Conservation (phyloP, 169 alveolate genomes). For the Theileria annulata region DNA sequence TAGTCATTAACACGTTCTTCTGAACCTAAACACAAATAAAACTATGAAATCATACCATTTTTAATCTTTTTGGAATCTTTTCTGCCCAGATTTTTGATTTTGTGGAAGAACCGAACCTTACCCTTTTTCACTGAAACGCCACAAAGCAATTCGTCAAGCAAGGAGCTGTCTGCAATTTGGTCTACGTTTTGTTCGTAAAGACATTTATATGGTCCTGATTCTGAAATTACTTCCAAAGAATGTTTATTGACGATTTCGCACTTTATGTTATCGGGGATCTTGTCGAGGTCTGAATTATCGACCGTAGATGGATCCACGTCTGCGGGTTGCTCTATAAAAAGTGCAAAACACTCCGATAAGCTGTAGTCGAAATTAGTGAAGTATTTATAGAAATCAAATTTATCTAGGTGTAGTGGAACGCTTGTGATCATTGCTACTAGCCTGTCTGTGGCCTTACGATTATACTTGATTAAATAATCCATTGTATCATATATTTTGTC, state of each 20-base stretch:
- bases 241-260: slow-evolving; percentile 51
- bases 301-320: not conserved
- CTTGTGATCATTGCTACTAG: slow-evolving; percentile 57
- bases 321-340: slow-evolving; percentile 46
- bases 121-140: slow-evolving; percentile 49
- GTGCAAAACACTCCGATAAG: slow-evolving; percentile 55
- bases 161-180: slow-evolving; percentile 2
- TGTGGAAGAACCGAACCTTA: slow-evolving; percentile 52
- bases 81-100: slow-evolving; percentile 23
- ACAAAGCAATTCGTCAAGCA: slow-evolving; percentile 21
- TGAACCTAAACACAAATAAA: not conserved
- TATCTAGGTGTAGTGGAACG: slow-evolving; percentile 22
- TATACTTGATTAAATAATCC: slow-evolving; percentile 29
- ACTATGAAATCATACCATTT: not conserved
- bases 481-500: slow-evolving; percentile 33
- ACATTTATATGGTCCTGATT: slow-evolving; percentile 64
- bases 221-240: slow-evolving; percentile 47
- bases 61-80: not conserved
- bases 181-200: slow-evolving; percentile 47
- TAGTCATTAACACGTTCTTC: not conserved
- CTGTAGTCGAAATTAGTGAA: slow-evolving; percentile 21
- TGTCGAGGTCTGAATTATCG: not conserved
- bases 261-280: slow-evolving; percentile 30
- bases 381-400: slow-evolving; percentile 25
- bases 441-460: slow-evolving; percentile 40